Evolutionary conservation across 805 yeast species (phyloP).

Genomic region (Candida yuanshanica): DNA sequence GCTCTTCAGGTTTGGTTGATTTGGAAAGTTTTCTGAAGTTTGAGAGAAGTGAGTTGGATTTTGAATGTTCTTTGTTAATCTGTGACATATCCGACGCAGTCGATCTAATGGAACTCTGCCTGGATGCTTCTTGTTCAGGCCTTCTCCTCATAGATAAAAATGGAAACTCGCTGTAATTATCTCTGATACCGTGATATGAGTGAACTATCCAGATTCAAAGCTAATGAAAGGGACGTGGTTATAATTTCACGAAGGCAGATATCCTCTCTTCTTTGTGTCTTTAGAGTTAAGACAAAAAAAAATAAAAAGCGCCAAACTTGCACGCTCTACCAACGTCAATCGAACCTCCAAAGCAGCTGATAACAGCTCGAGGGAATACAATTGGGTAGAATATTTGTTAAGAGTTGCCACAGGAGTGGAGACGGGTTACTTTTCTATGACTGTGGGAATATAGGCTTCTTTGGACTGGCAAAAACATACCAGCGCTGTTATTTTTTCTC

Average conservation of each 20-base stretch:
- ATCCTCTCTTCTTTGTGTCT: background rate
- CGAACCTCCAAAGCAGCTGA: background rate
- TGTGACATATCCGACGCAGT: constrained; percentile 1
- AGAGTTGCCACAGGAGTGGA: too few relatives aligned
- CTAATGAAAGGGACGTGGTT: background rate
- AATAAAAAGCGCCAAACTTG: background rate
- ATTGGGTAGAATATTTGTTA: too few relatives aligned
- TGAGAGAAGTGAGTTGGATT: constrained; percentile 21
- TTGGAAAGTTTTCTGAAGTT: constrained; percentile 24
- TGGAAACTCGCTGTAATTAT: background rate
- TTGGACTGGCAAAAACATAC: background rate
- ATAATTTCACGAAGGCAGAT: background rate
- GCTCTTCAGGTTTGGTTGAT: constrained; percentile 11
- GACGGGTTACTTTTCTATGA: too few relatives aligned
- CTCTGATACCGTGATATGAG: background rate
- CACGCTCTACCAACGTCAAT: background rate
- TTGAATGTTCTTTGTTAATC: constrained; percentile 5
- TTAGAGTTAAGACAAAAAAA: background rate
- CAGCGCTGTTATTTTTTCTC: background rate
- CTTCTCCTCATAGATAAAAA: constrained; percentile 5
- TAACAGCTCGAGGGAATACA: background rate
- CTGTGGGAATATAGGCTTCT: background rate
- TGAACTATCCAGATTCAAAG: background rate
- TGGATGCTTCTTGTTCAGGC: constrained; percentile 6
- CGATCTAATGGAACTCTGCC: constrained; percentile 6